Percentiles rank a stretch among this genome's conserved stretches.
Conservation (phyloP, 2,329 filamentous ascomycete genomes). For the Aspergillus floridensis region DNA sequence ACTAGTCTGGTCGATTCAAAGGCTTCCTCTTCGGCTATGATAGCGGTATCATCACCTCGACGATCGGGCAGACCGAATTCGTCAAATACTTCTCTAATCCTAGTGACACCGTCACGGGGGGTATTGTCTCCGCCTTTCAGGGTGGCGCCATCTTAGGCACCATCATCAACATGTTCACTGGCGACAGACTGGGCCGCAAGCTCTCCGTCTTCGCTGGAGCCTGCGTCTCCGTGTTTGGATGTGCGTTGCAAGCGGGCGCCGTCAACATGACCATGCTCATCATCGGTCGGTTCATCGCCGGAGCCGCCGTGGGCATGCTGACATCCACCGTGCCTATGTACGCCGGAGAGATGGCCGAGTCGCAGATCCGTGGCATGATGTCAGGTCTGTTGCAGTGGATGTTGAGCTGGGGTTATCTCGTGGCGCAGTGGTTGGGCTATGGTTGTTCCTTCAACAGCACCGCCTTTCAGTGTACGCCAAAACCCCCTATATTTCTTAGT, state of each 20-base stretch:
- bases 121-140: conserved; percentile 39
- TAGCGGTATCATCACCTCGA: conserved; percentile 32
- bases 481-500: too few relatives aligned
- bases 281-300: conserved; percentile 9
- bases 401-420: conserved; percentile 38
- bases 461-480: conserved; percentile 17
- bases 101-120: conserved; percentile 24
- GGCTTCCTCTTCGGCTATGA: conserved; percentile 36
- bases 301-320: conserved; percentile 6
- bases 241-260: conserved; percentile 7
- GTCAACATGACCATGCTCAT: conserved; percentile 11
- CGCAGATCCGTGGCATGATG: conserved; percentile 30
- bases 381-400: conserved; percentile 35
- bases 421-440: conserved; percentile 41
- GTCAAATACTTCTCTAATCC: conserved; percentile 25
- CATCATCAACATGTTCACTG: conserved; percentile 5
- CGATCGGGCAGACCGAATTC: conserved; percentile 30
- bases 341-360: conserved; percentile 33
- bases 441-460: conserved; percentile 27
- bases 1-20: neutral
- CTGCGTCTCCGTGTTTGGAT: conserved; percentile 5
- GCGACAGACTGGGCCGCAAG: neutral
- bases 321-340: conserved; percentile 27
- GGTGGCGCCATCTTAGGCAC: conserved; percentile 30
- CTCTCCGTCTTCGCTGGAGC: conserved; percentile 10